Evolutionary conservation across 495 filamentous ascomycete genomes (phyloP).

Genomic region (Pseudoneurospora amorphoporcata): DNA sequence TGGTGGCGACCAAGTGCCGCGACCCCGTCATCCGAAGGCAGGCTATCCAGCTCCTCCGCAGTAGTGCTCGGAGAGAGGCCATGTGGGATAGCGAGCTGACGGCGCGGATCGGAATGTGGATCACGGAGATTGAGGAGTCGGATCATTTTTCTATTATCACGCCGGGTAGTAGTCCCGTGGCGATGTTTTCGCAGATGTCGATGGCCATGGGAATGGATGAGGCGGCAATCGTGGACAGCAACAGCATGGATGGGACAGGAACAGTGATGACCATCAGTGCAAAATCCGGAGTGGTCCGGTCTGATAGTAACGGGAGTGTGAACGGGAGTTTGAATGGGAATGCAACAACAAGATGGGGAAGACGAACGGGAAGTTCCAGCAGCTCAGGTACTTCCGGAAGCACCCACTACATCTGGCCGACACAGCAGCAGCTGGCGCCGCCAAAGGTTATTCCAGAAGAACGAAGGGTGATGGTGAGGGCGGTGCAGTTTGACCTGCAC

Average conservation of each 20-base stretch:
- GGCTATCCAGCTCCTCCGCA: constrained; percentile 45
- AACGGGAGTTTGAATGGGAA: not conserved
- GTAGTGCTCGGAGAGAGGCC: constrained; percentile 47
- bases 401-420: constrained; percentile 1
- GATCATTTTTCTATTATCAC: constrained; percentile 19
- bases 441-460: constrained; percentile 30
- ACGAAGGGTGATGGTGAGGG: constrained; percentile 43
- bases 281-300: not conserved
- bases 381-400: not conserved
- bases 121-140: constrained; percentile 48
- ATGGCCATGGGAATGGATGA: not conserved
- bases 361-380: constrained; percentile 4
- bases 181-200: constrained; percentile 16
- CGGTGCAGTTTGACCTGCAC: constrained; percentile 43
- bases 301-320: not conserved
- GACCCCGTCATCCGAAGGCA: constrained; percentile 42
- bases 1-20: constrained; percentile 49
- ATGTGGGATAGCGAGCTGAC: constrained; percentile 52
- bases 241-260: not conserved
- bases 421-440: not conserved
- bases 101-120: constrained; percentile 42
- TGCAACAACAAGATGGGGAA: not conserved
- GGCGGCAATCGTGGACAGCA: not conserved
- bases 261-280: too few species aligned
- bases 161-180: constrained; percentile 19